Base-by-base conservation (phyloP, 805 yeast species). In the Candida insectorum region DNA sequence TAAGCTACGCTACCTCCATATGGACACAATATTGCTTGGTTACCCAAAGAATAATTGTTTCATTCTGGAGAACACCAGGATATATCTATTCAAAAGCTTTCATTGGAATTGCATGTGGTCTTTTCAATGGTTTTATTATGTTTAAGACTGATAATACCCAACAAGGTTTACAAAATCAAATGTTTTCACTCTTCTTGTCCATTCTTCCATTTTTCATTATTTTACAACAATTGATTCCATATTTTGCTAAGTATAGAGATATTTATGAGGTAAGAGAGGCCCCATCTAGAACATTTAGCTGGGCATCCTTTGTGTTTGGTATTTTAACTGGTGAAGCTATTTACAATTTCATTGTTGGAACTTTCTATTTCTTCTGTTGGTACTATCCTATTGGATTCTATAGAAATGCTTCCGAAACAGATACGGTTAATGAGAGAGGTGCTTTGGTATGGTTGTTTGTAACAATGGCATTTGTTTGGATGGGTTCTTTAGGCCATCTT, bases 101-200 rank as follows among this genome's bases (percentile, higher is more conserved):
- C 48, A 70, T 83, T 56, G 68, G 76, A 41, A 51, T 69, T 22
- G 51, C 73, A 13, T 66, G 78, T 28, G 77, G 84, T 26, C 49
- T 84, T n/a, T 79, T 80, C 52, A 72, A 78, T 41, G 94, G 94
- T 25, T 84, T 85, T 56, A 65, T 77, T 1, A 85, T 79, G 58
- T 80, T 73, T 58, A 79, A 78, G 40, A 82, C 86, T 22, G 54
- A 54, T 35, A 69, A 68, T 6, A 71, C 87, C 10, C 53, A 69
- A 29, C 86, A 62, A 58, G 69, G 69, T 24, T 52, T 65, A 48
- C 95, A 86, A 56, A 85, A 85, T 58, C 93, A 71, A 40, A 62
- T 73, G 63, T 67, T 71, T 37, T 56, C 76, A 20, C 57, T 70
- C 26, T 73, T 73, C 54, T 69, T 65, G 67, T 56, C 55, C 29